Evolutionary conservation across 2,329 filamentous ascomycete species (phyloP), one percentile per base, ranked within the genome.

Genomic region (Emergomyces orientalis): DNA sequence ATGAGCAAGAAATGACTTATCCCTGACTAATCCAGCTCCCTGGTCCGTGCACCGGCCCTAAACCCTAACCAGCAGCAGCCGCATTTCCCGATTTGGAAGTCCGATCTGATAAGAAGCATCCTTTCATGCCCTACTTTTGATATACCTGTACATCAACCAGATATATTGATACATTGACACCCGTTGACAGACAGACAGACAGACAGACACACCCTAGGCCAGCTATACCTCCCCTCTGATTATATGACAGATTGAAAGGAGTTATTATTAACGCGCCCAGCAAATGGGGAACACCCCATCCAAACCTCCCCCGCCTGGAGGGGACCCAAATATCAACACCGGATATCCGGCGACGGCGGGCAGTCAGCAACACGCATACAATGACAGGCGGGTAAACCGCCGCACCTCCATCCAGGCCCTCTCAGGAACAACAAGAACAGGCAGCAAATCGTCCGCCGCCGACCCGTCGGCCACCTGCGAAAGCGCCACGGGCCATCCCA

Each of bases 231-330:
- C 32, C 45, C 45, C 9, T 8, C 11, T 11, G 45, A 49, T 49
- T 49, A 25, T 49, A 49, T 49, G 45, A 3, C n/a, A 49, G 45
- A 49, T 49, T 49, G 22, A 49, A 49, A 13, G 34, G 9, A 37
- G 9, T 37, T 37, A 37, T 37, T 7, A 7, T 32, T 32, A 32
- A 32, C 25, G 22, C 47, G 14, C 49, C 49, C 49, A 14, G 6
- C 25, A 30, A 52, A 80, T 81, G 79, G 79, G 79, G 67, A 80
- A 80, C 71, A 77, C 75, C 71, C 76, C 77, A 70, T 80, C 77
- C 66, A 80, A 79, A 69, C 69, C 73, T 65, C 73, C 74, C 61
- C 62, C 68, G 65, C 61, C 69, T 70, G 63, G 67, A 67, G 64
- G 70, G 67, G 34, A 43, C 34, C 34, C 43, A 45, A 22, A 45